Conservation (phyloP, 768 basidiomycete species). For the Asterophora lycoperdoides region DNA sequence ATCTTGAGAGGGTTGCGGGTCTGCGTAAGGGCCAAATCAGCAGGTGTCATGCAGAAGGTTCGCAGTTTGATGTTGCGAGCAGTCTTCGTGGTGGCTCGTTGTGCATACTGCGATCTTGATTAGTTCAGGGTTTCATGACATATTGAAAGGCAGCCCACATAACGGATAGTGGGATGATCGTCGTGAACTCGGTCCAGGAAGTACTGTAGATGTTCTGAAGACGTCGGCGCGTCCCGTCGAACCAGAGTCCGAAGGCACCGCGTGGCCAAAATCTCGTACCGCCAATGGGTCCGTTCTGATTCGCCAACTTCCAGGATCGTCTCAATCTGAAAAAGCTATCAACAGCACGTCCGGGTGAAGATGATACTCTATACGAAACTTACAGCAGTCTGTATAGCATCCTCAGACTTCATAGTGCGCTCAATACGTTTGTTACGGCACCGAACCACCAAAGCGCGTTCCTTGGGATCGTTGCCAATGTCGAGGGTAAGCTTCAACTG, state of each 20-base stretch:
- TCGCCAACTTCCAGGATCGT: conserved; percentile 58
- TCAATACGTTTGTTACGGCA: conserved; percentile 42
- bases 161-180: conserved; percentile 63
- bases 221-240: conserved; percentile 56
- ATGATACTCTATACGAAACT: background rate
- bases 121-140: conserved; percentile 1
- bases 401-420: conserved; percentile 39
- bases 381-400: conserved; percentile 36
- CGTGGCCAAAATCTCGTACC: conserved; percentile 68
- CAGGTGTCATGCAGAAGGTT: conserved; percentile 53
- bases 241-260: conserved; percentile 65
- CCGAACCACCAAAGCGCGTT: conserved; percentile 34
- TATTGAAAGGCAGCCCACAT: conserved; percentile 36
- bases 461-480: conserved; percentile 23
- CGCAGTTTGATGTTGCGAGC: conserved; percentile 79
- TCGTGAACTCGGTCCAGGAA: conserved; percentile 60
- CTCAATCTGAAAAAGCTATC: conserved; percentile 20
- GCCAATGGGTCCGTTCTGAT: conserved; percentile 69
- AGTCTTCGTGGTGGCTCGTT: conserved; percentile 73
- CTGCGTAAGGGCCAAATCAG: conserved; percentile 57
- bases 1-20: conserved; percentile 66
- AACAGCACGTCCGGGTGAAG: background rate
- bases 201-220: conserved; percentile 45
- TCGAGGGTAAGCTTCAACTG: conserved; percentile 35
- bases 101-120: conserved; percentile 48